A percentile compares a stretch with the other conserved stretches of the same genome.
These are phyloP conservation scores for Osmanthus fragrans DNA, from an alignment of 257 asterid species.

Conservation along the genomic window DNA sequence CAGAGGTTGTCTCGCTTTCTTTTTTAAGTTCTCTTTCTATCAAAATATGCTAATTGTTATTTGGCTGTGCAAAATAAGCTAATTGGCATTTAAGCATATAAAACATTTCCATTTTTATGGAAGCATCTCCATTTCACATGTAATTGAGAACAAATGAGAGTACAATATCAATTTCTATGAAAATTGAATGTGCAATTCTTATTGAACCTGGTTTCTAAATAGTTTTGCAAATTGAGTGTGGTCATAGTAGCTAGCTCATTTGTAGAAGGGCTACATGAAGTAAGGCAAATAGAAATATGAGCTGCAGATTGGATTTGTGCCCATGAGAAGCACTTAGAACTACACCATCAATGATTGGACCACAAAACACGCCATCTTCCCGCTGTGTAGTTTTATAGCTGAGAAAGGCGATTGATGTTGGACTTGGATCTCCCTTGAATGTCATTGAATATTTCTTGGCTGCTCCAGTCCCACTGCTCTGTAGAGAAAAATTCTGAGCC, in stretches of 20 bases:
- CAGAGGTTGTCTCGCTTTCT: background rate
- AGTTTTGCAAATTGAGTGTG: background rate
- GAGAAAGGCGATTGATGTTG: slow-evolving; percentile 48
- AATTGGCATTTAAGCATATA: background rate
- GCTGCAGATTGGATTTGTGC: slow-evolving; percentile 11
- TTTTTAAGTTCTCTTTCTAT: background rate
- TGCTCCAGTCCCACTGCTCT: slow-evolving; percentile 55
- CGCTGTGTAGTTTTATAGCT: slow-evolving; percentile 43
- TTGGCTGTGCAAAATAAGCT: background rate
- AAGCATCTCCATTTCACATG: background rate
- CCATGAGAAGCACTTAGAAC: slow-evolving; percentile 36
- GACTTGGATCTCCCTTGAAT: slow-evolving; percentile 41
- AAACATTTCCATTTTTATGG: background rate
- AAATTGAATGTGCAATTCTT: background rate
- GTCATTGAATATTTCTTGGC: slow-evolving; percentile 39
- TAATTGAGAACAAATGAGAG: background rate
- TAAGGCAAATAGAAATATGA: slow-evolving; percentile 22
- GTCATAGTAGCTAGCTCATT: slow-evolving; percentile 10
- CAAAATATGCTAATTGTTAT: background rate
- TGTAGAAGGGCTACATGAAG: slow-evolving; percentile 32
- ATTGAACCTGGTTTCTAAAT: background rate
- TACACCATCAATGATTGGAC: slow-evolving; percentile 59
- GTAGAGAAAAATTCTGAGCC: slow-evolving; percentile 47
- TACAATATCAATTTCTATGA: background rate
- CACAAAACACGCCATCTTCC: slow-evolving; percentile 51